phyloP scores from a whole-genome alignment of 2,329 filamentous ascomycete genomes.

The Fusarium euwallaceae region DNA sequence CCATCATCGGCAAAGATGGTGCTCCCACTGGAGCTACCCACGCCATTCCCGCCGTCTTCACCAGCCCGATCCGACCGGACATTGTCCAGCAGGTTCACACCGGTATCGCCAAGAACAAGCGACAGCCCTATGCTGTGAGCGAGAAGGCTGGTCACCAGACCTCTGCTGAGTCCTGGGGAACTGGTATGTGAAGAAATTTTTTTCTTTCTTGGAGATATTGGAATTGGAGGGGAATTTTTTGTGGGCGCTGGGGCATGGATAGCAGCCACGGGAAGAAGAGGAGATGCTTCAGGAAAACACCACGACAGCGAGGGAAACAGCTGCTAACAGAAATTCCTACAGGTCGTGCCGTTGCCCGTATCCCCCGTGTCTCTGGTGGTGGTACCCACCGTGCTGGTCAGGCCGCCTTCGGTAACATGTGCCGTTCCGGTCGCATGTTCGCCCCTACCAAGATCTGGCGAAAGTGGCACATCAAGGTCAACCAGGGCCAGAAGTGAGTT shows the following conservation, averaged over 20 bases:
- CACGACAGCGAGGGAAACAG: background rate
- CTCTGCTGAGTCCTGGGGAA: slow-evolving; percentile 99
- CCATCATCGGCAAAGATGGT: slow-evolving; percentile 97
- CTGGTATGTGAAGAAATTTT: slow-evolving; percentile 75
- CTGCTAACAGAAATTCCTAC: slow-evolving; percentile 44
- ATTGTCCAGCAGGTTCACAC: slow-evolving; percentile 99
- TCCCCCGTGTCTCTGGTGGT: slow-evolving; percentile 99
- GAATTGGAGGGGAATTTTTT: slow-evolving; percentile 32
- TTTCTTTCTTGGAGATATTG: slow-evolving; percentile 16
- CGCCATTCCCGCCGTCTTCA: slow-evolving; percentile 97
- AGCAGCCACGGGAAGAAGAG: background rate
- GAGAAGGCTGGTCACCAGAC: slow-evolving; percentile 99
- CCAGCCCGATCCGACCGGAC: slow-evolving; percentile 96
- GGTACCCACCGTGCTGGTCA: slow-evolving; percentile 99
- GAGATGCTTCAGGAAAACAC: slow-evolving; percentile 8
- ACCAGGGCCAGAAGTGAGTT: slow-evolving; percentile 94
- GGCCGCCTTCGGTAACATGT: slow-evolving; percentile 99
- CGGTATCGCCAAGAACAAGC: slow-evolving; percentile 99
- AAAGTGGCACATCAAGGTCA: slow-evolving; percentile 99
- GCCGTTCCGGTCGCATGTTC: slow-evolving; percentile 99
- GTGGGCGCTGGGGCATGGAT: slow-evolving; percentile 23
- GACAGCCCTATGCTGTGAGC: slow-evolving; percentile 99
- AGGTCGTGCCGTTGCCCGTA: slow-evolving; percentile 99
- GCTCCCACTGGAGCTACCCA: slow-evolving; percentile 89
- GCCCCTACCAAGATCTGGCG: slow-evolving; percentile 99